Percentiles rank a stretch among this genome's conserved stretches.
These are phyloP conservation scores for Quercus glauca DNA, from an alignment of 306 rosid species.

Conservation along the genomic window DNA sequence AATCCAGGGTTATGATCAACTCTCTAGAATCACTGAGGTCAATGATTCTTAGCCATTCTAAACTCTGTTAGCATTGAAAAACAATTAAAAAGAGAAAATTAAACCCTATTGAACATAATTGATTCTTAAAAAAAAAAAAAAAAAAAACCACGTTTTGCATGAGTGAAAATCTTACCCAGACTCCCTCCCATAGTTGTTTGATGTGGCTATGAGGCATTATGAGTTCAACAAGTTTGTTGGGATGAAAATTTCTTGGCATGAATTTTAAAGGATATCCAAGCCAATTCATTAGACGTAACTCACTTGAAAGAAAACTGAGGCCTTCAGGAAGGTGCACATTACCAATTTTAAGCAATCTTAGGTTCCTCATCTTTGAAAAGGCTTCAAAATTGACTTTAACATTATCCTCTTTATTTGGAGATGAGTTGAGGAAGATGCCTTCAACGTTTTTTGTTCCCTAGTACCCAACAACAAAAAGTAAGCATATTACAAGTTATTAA, in stretches of 20 bases:
- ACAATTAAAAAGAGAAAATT: neutral
- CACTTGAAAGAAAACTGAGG: neutral
- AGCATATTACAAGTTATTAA: neutral
- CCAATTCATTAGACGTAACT: slow-evolving; percentile 25
- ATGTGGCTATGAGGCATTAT: slow-evolving; percentile 7
- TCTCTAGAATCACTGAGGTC: neutral
- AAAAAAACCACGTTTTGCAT: neutral
- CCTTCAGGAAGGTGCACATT: neutral
- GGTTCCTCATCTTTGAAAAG: slow-evolving; percentile 12
- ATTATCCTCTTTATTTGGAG: neutral
- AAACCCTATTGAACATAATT: neutral
- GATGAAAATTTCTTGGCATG: slow-evolving; percentile 9
- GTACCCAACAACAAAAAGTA: no score
- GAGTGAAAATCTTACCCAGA: neutral
- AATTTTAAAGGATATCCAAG: slow-evolving; percentile 17
- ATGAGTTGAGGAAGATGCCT: slow-evolving; percentile 16
- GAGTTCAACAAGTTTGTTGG: slow-evolving; percentile 10
- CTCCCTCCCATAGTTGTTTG: slow-evolving; percentile 22
- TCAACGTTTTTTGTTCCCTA: slow-evolving; percentile 26
- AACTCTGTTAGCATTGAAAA: neutral
- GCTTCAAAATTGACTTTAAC: neutral
- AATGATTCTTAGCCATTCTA: neutral
- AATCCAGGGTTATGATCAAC: neutral
- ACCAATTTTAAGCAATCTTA: slow-evolving; percentile 14
- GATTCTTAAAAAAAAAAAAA: neutral